These are phyloP conservation scores for Actinomortierella ambigua DNA, from an alignment of 371 early-diverging fungal species.

Conservation along the genomic window DNA sequence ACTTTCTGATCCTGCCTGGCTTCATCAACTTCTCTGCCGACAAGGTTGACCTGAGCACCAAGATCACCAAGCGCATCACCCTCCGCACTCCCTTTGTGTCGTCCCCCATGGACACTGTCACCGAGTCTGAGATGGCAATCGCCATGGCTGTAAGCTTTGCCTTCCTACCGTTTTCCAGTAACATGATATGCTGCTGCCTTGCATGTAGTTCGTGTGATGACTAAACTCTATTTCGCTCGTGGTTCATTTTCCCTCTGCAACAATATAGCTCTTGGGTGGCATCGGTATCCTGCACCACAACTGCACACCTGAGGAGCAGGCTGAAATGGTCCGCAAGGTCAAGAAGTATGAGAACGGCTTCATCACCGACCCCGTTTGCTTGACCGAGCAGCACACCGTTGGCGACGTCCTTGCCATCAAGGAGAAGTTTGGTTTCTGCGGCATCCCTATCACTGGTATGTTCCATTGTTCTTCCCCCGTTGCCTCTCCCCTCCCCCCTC, in stretches of 20 bases:
- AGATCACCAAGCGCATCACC: constrained; percentile 85
- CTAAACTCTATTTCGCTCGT: constrained; percentile 6
- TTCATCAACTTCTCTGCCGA: constrained; percentile 92
- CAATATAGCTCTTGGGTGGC: constrained; percentile 81
- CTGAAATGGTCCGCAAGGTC: constrained; percentile 96
- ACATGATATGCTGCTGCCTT: neutral
- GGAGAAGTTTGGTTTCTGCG: constrained; percentile 89
- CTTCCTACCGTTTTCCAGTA: constrained; percentile 8
- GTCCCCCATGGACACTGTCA: constrained; percentile 98
- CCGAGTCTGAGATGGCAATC: constrained; percentile 97
- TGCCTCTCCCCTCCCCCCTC: neutral
- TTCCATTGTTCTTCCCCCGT: constrained; percentile 9
- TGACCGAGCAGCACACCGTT: constrained; percentile 85
- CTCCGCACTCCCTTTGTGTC: constrained; percentile 93
- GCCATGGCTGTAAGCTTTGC: constrained; percentile 85
- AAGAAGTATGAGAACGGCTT: constrained; percentile 98
- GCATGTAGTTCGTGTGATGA: constrained; percentile 1
- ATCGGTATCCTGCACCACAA: constrained; percentile 98
- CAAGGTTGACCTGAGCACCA: constrained; percentile 75
- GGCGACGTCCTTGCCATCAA: constrained; percentile 89
- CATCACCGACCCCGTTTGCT: constrained; percentile 91
- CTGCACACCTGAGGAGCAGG: constrained; percentile 94
- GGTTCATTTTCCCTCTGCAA: neutral
- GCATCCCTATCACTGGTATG: constrained; percentile 93
- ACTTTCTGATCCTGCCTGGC: constrained; percentile 95